Base-by-base conservation (phyloP, 1,139 yeast genomes). In the Hansenula sp. region DNA sequence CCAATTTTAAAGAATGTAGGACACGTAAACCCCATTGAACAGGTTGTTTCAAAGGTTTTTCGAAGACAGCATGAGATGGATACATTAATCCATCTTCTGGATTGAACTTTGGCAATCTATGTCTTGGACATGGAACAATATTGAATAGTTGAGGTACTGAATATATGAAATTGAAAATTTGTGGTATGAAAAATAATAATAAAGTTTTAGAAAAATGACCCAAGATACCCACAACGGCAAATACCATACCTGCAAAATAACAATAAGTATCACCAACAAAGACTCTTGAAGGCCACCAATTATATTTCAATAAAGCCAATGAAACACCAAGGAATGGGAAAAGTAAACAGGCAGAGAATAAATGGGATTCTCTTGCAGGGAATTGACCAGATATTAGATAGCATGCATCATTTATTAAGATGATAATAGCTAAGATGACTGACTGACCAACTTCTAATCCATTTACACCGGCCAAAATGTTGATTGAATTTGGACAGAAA, bases 251-350 rank as follows among this genome's bases (percentile, higher is more conserved):
- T 29, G 96, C 89, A 64, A 93, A 90, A 66, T 94, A 93, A 66
- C 99, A 93, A 68, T 86, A 94, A 0, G 99, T 93, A 61, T 93
- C 99, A 21, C 99, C 99, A 4, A 94, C 99, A 68, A 93, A 93
- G 1, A 89, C 98, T 46, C 68, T 68, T 0, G 99, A 90, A 1
- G 99, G 99, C 68, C 74, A 93, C 84, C 93, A 86, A 63, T 93
- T 93, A 70, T 74, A 84, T 55, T 77, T 80, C 52, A 87, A 76
- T 43, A 93, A 68, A 0, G 89, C 96, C 2, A 83, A 49, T 1
- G 96, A 80, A 3, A 89, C 95, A 0, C 97, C 97, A 30, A 91
- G 59, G 59, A 93, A 86, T 17, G 99, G 99, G 1, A 91, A 69
- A 39, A 93, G 66, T 52, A 93, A 72, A 44, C 88, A 83, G 4